Conservation (phyloP, 2,329 filamentous ascomycete species). For the Verticillium nubilum region DNA sequence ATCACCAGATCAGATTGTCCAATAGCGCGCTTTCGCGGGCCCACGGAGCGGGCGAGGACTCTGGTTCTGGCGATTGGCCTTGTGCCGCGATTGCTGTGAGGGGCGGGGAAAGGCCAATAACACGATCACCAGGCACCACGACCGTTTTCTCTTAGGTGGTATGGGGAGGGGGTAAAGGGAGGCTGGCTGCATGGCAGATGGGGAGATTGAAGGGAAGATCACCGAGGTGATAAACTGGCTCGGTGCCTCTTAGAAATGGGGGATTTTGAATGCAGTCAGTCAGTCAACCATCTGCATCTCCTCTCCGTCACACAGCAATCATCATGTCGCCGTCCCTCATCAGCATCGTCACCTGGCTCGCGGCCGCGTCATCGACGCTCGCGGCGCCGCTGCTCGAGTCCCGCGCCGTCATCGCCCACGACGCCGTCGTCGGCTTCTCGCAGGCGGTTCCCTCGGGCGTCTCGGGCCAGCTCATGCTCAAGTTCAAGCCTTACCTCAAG, state of each 20-base stretch:
- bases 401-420: constrained; percentile 22
- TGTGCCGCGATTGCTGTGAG: not conserved
- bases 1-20: not conserved
- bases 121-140: not conserved
- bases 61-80: not conserved
- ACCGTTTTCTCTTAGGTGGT: not conserved
- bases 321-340: constrained; percentile 11
- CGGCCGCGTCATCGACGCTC: constrained; percentile 6
- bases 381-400: constrained; percentile 17
- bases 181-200: not conserved
- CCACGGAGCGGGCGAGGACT: not conserved
- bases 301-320: no score
- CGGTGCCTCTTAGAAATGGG: no score
- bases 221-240: no score
- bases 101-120: not conserved
- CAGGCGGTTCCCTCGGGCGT: constrained; percentile 22
- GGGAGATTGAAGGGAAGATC: no score
- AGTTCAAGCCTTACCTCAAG: constrained; percentile 27
- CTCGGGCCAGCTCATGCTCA: constrained; percentile 22
- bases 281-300: no score
- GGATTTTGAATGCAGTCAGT: no score
- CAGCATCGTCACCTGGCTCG: constrained; percentile 10
- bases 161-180: not conserved
- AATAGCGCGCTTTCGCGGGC: not conserved
- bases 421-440: constrained; percentile 24